These are phyloP conservation scores for Periconia sp. DNA, from an alignment of 2,329 filamentous ascomycete species.

Conservation along the genomic window DNA sequence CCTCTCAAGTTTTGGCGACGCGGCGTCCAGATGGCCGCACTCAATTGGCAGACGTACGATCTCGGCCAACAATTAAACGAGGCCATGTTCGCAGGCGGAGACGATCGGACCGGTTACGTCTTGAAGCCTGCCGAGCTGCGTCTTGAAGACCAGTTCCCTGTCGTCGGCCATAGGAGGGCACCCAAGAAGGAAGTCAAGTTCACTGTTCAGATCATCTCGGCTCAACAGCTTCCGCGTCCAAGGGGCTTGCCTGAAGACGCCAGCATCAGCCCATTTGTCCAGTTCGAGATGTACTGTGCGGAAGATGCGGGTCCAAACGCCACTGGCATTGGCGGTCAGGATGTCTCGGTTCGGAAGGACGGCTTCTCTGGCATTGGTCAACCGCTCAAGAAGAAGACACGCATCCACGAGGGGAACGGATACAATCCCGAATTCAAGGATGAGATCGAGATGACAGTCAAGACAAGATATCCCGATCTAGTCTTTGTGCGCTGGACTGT, in stretches of 20 bases:
- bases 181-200: slow-evolving; percentile 85
- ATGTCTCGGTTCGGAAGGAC: slow-evolving; percentile 65
- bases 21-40: slow-evolving; percentile 94
- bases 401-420: slow-evolving; percentile 83
- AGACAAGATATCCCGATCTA: slow-evolving; percentile 92
- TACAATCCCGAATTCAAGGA: slow-evolving; percentile 91
- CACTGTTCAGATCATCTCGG: slow-evolving; percentile 86
- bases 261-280: slow-evolving; percentile 88
- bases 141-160: slow-evolving; percentile 33
- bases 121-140: slow-evolving; percentile 89
- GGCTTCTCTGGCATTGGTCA: slow-evolving; percentile 71
- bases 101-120: slow-evolving; percentile 88
- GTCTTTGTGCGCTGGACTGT: slow-evolving; percentile 95
- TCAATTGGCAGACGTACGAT: slow-evolving; percentile 99
- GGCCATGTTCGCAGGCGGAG: slow-evolving; percentile 93
- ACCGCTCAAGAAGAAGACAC: slow-evolving; percentile 79
- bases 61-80: slow-evolving; percentile 95
- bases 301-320: slow-evolving; percentile 86
- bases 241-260: slow-evolving; percentile 73
- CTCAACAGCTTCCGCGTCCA: slow-evolving; percentile 89
- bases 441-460: slow-evolving; percentile 78
- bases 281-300: slow-evolving; percentile 92
- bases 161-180: slow-evolving; percentile 65
- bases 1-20: slow-evolving; percentile 92
- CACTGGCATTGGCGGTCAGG: slow-evolving; percentile 68